These are phyloP conservation scores for Symmetrospora coprosmae DNA, from an alignment of 768 basidiomycete species.

Conservation along the genomic window DNA sequence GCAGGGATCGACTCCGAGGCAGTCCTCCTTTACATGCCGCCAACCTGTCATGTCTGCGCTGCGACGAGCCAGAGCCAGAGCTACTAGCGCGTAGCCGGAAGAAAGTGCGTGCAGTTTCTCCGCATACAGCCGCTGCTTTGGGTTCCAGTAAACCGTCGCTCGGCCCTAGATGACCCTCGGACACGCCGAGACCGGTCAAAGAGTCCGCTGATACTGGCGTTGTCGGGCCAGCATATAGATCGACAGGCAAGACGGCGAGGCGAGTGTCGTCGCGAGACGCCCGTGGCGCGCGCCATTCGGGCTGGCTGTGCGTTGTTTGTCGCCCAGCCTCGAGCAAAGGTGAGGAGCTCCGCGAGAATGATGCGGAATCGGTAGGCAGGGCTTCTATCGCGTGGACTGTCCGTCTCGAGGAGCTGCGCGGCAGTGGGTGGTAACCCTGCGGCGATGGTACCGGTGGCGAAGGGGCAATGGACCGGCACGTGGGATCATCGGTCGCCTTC, in stretches of 20 bases:
- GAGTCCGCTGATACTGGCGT: neutral
- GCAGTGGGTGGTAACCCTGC: neutral
- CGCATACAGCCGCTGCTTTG: no score
- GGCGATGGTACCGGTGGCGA: no score
- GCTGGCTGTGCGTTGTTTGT: neutral
- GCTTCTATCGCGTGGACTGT: no score
- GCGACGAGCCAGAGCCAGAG: no score
- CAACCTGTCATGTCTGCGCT: neutral
- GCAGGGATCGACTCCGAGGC: neutral
- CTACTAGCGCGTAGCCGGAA: no score
- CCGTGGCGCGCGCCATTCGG: neutral
- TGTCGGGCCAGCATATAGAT: neutral
- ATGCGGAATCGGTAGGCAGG: neutral
- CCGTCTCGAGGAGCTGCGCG: neutral
- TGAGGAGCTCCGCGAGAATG: neutral
- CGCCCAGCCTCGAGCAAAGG: neutral
- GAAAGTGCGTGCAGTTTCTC: no score
- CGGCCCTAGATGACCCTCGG: neutral
- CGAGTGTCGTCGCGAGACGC: neutral
- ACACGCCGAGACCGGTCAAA: neutral
- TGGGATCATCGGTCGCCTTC: neutral
- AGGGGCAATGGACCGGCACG: neutral
- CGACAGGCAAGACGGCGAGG: neutral
- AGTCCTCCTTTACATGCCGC: neutral
- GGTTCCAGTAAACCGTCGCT: neutral